Base-by-base conservation (phyloP, 1,284 basidiomycete species). In the Ganoderma leucocontextum region DNA sequence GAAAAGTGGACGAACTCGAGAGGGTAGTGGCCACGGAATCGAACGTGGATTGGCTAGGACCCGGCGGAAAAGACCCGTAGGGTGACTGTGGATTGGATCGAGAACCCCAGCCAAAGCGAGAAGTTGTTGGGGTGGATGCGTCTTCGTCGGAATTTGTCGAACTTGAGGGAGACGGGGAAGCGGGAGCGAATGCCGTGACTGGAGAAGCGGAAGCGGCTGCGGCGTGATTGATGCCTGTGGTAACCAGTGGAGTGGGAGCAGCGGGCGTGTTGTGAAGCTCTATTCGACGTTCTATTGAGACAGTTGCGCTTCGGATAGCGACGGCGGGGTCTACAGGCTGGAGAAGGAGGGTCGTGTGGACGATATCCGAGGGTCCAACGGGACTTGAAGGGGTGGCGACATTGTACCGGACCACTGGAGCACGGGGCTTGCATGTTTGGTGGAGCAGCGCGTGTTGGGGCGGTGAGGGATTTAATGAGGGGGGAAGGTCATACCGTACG, bases 401-500 rank as follows among this genome's bases (percentile, higher is more conserved):
- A 68, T 78, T 78, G 73, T 82, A 83, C 60, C 77, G 78, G 62
- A 80, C 73, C 49, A 79, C 70, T 42, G 80, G 79, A n/a, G 77
- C 76, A 57, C 78, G 77, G 13, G 77, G 76, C 60, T 80, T 79
- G 69, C 53, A 74, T 47, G 78, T 78, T 38, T 75, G 69, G 49
- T 74, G 73, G 63, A 63, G 69, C 55, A 74, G 72, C 22, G 72
- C 58, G 59, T 72, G 70, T 41, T 70, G 62, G 36, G 72, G 67
- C 41, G 71, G 57, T 29, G 41, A 65, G 67, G 77, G 65, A 63
- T 75, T 66, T 66, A 76, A 75, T 69, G 79, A 73, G 76, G 78
- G 71, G 67, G 76, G 76, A 70, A 74, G 67, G 72, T 91, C 91
- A 74, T 90, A 90, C 60, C 92, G 89, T 41, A 90, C 77, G 58